phyloP scores from a whole-genome alignment of 192 early-diverging fungal species.

The Chytriomyces sp. region DNA sequence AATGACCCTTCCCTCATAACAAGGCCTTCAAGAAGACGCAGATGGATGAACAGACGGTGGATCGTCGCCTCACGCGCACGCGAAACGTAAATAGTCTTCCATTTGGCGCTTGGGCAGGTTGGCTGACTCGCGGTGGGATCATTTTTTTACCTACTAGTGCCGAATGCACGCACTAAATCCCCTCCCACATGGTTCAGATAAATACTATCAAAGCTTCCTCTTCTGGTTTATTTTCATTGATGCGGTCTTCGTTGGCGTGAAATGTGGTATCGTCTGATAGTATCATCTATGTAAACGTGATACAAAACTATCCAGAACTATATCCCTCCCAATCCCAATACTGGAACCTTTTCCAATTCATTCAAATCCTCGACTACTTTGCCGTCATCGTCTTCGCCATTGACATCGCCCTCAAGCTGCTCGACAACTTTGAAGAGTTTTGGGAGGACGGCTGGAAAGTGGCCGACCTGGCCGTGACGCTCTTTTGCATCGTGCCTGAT shows the following conservation, averaged over 20 bases:
- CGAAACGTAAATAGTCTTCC: conserved; percentile 40
- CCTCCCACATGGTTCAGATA: background rate
- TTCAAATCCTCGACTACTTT: conserved; percentile 26
- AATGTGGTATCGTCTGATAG: conserved; percentile 10
- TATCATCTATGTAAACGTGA: conserved; percentile 6
- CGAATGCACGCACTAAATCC: background rate
- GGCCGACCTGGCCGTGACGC: conserved; percentile 20
- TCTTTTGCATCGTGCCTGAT: conserved; percentile 21
- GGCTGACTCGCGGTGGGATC: conserved; percentile 28
- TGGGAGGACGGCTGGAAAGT: conserved; percentile 39
- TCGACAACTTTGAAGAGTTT: conserved; percentile 27
- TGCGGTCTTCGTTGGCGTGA: conserved; percentile 25
- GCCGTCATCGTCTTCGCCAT: conserved; percentile 13
- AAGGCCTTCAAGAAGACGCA: conserved; percentile 46
- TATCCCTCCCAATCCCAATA: conserved; percentile 11
- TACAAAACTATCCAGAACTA: conserved; percentile 17
- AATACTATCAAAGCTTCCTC: conserved; percentile 9
- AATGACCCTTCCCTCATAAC: background rate
- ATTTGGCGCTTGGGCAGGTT: conserved; percentile 47
- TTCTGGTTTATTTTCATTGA: conserved; percentile 16
- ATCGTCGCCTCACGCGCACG: conserved; percentile 46
- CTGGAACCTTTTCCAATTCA: conserved; percentile 38
- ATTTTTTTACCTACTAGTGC: background rate
- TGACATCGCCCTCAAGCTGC: conserved; percentile 25
- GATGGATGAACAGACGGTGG: conserved; percentile 39